Evolutionary conservation across 2,329 filamentous ascomycete genomes (phyloP), one percentile per base, ranked within the genome.

Genomic region (Akanthomyces uredinophilus): DNA sequence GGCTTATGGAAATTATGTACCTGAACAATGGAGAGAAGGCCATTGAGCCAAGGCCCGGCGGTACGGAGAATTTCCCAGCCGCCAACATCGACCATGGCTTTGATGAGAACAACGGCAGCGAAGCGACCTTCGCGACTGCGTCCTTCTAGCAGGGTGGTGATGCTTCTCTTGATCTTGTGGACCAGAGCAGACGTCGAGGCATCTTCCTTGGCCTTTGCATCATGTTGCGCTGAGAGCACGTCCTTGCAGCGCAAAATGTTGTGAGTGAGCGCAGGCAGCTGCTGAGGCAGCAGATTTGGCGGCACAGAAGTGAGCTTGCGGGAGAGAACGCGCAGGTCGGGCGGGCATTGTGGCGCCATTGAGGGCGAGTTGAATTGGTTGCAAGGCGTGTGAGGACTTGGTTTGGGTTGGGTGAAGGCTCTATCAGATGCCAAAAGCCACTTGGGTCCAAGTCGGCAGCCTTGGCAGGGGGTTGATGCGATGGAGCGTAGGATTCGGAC

Each of bases 41-140:
- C 87, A 67, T 84, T 81, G 64, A 95, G 87, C 90, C 94, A 96
- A 3, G 87, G 81, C 68, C 87, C 86, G 39, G 85, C 85, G 59
- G 85, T 86, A 65, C 87, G 86, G 63, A 97, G 80, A 63, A 89
- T 85, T 70, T 96, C 91, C 86, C 90, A 92, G 51, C 92, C 92
- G 27, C 92, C 92, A 46, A 89, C 85, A 69, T 97, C 93, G 49
- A 96, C 79, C 5, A 88, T 80, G 4, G 90, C 85, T 77, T 97
- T 97, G 73, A 92, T 84, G 54, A 97, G 76, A 18, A 90, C 87
- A 49, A 90, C 85, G 7, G 88, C 92, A 20, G 87, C 83, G 77
- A 94, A 96, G 69, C 91, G 85, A 49, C 88, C 91, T 68, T 92
- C 86, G 2, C 85, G 72, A 53, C 79, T 91, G 63, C 88, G 88